Base-by-base conservation (phyloP, 768 basidiomycete genomes). In the Rhizopogon rudus region DNA sequence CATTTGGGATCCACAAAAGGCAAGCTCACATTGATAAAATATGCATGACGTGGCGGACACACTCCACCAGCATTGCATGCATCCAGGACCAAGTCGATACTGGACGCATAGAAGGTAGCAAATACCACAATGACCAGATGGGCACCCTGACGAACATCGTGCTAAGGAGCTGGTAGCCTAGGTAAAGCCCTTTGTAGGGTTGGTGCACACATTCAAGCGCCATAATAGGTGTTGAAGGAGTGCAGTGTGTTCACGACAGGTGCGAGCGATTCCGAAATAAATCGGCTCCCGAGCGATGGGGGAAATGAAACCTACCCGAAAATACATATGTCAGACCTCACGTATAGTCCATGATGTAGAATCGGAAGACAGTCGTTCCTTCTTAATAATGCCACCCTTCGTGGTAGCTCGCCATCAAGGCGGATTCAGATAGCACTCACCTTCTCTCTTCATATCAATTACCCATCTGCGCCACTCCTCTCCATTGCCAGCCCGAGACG, bases 141-240 rank as follows among this genome's bases (percentile, higher is more conserved):
- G 83, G 82, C 45, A 81, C 48, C 28, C 75, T 75, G 33, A 84
- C 37, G 41, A 80, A 69, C 37, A 75, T 51, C 5, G 73, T 74
- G 52, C 63, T 60, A 14, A 77, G 33, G 17, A 78, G 44, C 46
- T 75, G 72, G 60, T 78, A 80, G 6, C 68, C 62, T 28, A 82
- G 60, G 64, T 79, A 83, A 35, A 81, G 53, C 9, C 65, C 69
- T 61, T 80, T 82, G 65, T 79, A 63, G 10, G 82, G 81, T 58
- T 83, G 82, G 13, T 53, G 40, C 29, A 51, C 42, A 51, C 28
- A 61, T 45, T 53, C 37, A 44, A 37, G 52, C 12, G 46, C 16
- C 60, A 67, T 65, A 33, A 16, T 56, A 25, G 14, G 13, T 29
- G 44, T 40, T 6, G 22, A 5, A 13, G 35, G 35, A 17, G 14